Base-by-base conservation (phyloP, 164 flowering plant genomes). In the Piper longum region DNA sequence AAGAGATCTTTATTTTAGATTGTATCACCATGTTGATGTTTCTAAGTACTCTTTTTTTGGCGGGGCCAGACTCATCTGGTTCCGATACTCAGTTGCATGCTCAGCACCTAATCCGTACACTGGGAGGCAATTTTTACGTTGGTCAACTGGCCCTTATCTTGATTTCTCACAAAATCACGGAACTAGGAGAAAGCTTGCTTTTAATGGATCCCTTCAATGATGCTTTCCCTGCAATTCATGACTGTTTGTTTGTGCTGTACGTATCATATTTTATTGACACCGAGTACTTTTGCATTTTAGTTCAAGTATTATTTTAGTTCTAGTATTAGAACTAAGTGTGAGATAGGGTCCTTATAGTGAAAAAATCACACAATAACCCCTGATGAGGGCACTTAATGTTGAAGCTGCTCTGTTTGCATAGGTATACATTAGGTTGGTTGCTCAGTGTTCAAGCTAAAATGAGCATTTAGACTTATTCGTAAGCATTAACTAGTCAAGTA, bases 201-300 rank as follows among this genome's bases (percentile, higher is more conserved):
- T 82, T 81, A 68, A 67, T 78, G 76, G 96, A 93, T 80, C 97
- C 98, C 63, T 90, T 93, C 79, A 86, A 85, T 62, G 78, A 72
- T 69, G 78, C 83, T 45, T 89, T 90, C 68, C 79, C 87, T 5
- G 59, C 54, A 65, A 66, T 83, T 71, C 87, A 90, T 66, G 63
- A 68, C 57, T 75, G 74, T 63, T 74, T 93, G 83, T 88, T 83
- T 64, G 17, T 80, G 70, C 64, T 93, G 98, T 93, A 76, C 82
- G 98, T 78, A 64, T 41, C 62, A 18, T 68, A 39, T 55, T 58
- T 45, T 7, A 45, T 45, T n/a, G n/a, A 39, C 59, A 18, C 5
- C n/a, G 26, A 56, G n/a, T 16, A 45, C 7, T 17, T 16, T 16
- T 17, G 17, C 4, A 17, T 6, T 4, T 6, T 17, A 56, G 36